phyloP scores from a whole-genome alignment of 176 grass and related monocot species.

The Ensete ventricosum region DNA sequence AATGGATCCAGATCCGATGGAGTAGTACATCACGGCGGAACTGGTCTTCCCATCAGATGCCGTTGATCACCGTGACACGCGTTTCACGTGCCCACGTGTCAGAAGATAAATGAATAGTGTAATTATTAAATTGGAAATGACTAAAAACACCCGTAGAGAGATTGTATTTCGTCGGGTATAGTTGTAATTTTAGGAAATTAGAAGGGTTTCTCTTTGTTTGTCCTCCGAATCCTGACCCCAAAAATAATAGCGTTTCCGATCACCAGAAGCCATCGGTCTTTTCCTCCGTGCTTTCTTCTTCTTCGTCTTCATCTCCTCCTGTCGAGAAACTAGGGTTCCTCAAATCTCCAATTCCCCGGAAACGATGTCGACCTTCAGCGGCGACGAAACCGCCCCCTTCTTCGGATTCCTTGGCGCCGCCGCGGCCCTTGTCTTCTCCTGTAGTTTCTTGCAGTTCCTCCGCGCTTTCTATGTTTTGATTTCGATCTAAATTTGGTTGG shows the following conservation, averaged over 20 bases:
- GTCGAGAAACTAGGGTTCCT: neutral
- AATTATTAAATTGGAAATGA: neutral
- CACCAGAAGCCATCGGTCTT: neutral
- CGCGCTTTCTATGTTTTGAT: neutral
- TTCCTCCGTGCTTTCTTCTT: neutral
- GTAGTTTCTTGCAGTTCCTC: conserved; percentile 21
- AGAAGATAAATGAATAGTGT: neutral
- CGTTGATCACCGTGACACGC: neutral
- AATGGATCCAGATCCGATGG: no score
- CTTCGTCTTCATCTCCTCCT: neutral
- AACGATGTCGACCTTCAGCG: conserved; percentile 43
- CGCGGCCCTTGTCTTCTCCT: conserved; percentile 94
- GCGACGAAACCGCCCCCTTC: conserved; percentile 98
- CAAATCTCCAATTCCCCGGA: neutral
- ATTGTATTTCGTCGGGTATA: neutral
- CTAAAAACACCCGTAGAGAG: neutral
- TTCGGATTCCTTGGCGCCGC: conserved; percentile 99
- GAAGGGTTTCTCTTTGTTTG: neutral
- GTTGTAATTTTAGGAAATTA: neutral
- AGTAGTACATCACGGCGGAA: no score
- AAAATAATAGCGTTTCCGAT: neutral
- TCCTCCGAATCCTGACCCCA: neutral
- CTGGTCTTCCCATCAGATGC: no score
- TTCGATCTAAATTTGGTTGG: neutral
- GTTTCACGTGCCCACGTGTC: neutral